These are phyloP conservation scores for Lepidium sativum DNA, from an alignment of 345 rosid species.

Conservation along the genomic window DNA sequence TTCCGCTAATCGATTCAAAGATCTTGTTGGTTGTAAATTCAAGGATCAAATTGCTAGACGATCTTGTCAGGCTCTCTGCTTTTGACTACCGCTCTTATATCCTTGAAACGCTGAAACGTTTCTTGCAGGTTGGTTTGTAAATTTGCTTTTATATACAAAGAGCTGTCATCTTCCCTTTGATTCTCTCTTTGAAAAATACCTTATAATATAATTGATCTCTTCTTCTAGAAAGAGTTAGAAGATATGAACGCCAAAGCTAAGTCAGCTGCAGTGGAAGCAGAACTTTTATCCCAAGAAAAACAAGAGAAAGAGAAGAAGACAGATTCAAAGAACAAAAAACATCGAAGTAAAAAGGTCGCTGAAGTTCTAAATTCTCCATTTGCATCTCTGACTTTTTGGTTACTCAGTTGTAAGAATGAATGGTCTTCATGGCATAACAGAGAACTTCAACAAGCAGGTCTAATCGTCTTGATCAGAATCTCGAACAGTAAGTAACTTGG, in stretches of 20 bases:
- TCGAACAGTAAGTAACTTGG: not conserved
- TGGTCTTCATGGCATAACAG: slow-evolving; percentile 5
- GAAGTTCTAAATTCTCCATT: not conserved
- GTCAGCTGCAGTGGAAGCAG: not conserved
- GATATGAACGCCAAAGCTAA: not conserved
- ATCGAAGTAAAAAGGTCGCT: not conserved
- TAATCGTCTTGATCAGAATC: not conserved
- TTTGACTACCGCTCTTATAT: slow-evolving; percentile 7
- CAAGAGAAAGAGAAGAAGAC: not conserved
- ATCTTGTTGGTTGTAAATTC: slow-evolving; percentile 1
- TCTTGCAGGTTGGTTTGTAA: not conserved
- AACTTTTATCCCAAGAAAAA: not conserved
- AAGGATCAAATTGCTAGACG: not conserved
- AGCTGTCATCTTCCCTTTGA: not conserved
- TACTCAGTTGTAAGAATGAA: not conserved
- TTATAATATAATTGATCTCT: not conserved
- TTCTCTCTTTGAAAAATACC: not conserved
- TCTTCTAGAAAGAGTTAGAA: not conserved
- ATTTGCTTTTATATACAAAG: not conserved
- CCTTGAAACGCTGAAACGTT: not conserved
- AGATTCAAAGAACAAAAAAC: not conserved
- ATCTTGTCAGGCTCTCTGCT: not conserved
- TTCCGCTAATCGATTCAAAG: slow-evolving; percentile 4
- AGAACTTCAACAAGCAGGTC: not conserved
- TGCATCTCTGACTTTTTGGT: not conserved